These are phyloP conservation scores for Solanum virginianum DNA, from an alignment of 257 asterid species.

Conservation along the genomic window DNA sequence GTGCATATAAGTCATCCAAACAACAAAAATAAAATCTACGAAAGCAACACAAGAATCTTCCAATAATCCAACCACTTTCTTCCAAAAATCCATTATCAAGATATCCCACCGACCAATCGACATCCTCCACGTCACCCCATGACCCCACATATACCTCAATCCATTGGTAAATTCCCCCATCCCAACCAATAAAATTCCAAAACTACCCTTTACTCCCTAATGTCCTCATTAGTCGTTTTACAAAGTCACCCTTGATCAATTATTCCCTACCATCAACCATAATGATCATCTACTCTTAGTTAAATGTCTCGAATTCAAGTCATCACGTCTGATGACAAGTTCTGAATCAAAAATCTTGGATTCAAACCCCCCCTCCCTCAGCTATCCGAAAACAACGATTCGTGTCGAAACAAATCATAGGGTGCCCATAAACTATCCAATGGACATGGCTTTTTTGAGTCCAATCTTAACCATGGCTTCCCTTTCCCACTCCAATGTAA, in stretches of 20 bases:
- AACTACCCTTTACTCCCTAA: constrained; percentile 8
- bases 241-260: neutral
- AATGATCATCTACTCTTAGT: neutral
- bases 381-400: constrained; percentile 39
- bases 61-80: constrained; percentile 7
- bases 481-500: constrained; percentile 93
- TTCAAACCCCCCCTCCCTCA: neutral
- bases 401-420: constrained; percentile 51
- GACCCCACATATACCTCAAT: neutral
- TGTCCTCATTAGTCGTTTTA: constrained; percentile 23
- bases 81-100: neutral
- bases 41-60: constrained; percentile 14
- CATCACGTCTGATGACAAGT: neutral
- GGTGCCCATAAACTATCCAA: constrained; percentile 78
- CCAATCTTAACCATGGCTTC: constrained; percentile 80
- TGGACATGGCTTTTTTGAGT: constrained; percentile 65
- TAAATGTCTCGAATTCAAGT: neutral
- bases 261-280: neutral
- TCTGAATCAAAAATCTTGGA: fast-evolving
- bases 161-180: neutral
- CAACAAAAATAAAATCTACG: neutral
- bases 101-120: neutral
- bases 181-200: neutral
- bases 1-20: constrained; percentile 1
- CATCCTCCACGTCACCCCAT: neutral